Base-by-base conservation (phyloP, 179 eudicot species). In the Gypsophila paniculata region DNA sequence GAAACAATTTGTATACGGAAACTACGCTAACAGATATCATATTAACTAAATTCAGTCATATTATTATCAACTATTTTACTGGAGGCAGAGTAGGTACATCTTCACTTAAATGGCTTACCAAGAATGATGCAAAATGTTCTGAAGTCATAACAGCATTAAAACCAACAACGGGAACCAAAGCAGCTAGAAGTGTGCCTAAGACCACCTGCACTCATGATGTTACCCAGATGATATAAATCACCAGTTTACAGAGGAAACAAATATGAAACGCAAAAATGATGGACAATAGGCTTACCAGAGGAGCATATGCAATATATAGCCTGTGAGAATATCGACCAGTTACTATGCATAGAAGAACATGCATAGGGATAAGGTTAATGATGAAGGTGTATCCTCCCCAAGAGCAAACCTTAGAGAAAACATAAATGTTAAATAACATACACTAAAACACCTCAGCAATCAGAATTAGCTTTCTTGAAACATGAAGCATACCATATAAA, bases 321-420 rank as follows among this genome's bases (percentile, higher is more conserved):
- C 97, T 83, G 82, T 91, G 80, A 29, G 99, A 94, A 76, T 94
- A 94, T 76, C 97, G 91, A 60, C 99, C 96, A 68, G 92, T 88
- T 29, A 90, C 89, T 78, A 94, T 84, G 84, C 95, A 88, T 49
- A 94, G 90, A 58, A 94, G 86, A 55, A 88, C 99, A 79, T 94
- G 93, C 86, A 91, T 86, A 17, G 99, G 99, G 62, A 94, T 91
- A 61, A 94, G 88, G 75, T 94, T 94, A 53, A 94, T 94, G 52
- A 94, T 94, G 82, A 94, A 94, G 71, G 95, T 93, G 85, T 94
- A 94, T 58, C 99, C 99, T 85, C 99, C 99, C 99, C 97, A 94
- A 19, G 99, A 90, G 81, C 92, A 90, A 78, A 90, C 96, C 92
- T 90, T 79, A 51, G 70, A 78, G 46, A 26, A 61, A 69, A 81